These are phyloP conservation scores for Cucurbita moschata DNA, from an alignment of 306 rosid genomes.

Conservation along the genomic window DNA sequence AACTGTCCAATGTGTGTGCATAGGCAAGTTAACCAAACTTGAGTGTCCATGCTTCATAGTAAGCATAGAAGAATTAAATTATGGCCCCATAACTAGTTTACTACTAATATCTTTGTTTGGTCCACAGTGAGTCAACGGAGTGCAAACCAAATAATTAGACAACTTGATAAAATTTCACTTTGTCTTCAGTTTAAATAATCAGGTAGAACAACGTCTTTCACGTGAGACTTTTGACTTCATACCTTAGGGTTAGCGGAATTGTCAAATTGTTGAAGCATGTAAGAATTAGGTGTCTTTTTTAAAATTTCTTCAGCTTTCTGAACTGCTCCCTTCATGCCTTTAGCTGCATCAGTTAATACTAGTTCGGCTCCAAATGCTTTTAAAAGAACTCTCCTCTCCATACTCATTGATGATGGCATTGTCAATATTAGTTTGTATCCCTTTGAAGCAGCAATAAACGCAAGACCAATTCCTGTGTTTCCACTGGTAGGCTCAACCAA, in stretches of 20 bases:
- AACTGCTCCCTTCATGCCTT: constrained; percentile 98
- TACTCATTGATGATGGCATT: constrained; percentile 97
- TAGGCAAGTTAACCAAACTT: background rate
- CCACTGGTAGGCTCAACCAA: constrained; percentile 99
- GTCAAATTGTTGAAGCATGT: constrained; percentile 98
- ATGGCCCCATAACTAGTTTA: background rate
- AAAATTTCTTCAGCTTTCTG: constrained; percentile 92
- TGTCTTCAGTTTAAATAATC: background rate
- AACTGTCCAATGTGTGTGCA: background rate
- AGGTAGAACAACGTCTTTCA: background rate
- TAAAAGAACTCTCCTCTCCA: constrained; percentile 89
- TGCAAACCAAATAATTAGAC: too few relatives aligned
- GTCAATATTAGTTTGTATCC: constrained; percentile 91
- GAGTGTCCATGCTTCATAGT: background rate
- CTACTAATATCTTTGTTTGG: background rate
- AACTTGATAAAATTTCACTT: too few relatives aligned
- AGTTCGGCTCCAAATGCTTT: constrained; percentile 99
- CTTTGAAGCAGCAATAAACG: constrained; percentile 90
- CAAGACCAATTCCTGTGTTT: constrained; percentile 97
- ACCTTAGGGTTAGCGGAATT: constrained; percentile 99
- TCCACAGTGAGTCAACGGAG: background rate
- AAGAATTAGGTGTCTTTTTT: constrained; percentile 61
- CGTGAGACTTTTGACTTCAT: constrained; percentile 10
- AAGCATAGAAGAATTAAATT: background rate
- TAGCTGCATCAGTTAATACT: constrained; percentile 70